These are phyloP conservation scores for Jacaranda mimosifolia DNA, from an alignment of 257 asterid genomes.

Conservation along the genomic window DNA sequence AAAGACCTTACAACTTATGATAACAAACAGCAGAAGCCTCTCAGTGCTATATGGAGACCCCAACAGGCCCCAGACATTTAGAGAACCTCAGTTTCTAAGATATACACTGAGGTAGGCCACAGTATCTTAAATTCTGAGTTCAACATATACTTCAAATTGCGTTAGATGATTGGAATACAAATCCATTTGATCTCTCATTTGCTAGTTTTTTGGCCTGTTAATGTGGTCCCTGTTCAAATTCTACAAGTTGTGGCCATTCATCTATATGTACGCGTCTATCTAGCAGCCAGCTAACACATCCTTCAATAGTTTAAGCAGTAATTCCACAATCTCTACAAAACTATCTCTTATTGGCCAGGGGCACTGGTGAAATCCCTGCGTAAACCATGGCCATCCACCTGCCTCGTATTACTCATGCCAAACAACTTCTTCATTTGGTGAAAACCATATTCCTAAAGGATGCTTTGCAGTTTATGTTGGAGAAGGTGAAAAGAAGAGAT, in stretches of 20 bases:
- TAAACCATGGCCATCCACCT: constrained; percentile 3
- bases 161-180: too few relatives aligned
- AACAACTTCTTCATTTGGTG: background rate
- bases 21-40: constrained; percentile 14
- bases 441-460: background rate
- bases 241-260: background rate
- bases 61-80: too few relatives aligned
- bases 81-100: too few relatives aligned
- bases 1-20: background rate
- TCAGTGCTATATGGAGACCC: too few relatives aligned
- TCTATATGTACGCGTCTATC: background rate
- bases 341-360: background rate
- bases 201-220: background rate
- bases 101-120: background rate
- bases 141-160: background rate
- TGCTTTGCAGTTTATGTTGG: constrained; percentile 46
- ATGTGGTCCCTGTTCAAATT: constrained; percentile 6
- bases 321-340: background rate
- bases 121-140: background rate
- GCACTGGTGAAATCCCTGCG: too few relatives aligned
- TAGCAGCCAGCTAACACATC: background rate
- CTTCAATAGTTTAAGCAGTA: background rate
- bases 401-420: constrained; percentile 7
- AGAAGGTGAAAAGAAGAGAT: constrained; percentile 35
- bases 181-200: too few relatives aligned